A percentile compares a stretch with the other conserved stretches of the same genome.
phyloP scores from a whole-genome alignment of 2,329 filamentous ascomycete genomes.

The Aspergillus sp. region DNA sequence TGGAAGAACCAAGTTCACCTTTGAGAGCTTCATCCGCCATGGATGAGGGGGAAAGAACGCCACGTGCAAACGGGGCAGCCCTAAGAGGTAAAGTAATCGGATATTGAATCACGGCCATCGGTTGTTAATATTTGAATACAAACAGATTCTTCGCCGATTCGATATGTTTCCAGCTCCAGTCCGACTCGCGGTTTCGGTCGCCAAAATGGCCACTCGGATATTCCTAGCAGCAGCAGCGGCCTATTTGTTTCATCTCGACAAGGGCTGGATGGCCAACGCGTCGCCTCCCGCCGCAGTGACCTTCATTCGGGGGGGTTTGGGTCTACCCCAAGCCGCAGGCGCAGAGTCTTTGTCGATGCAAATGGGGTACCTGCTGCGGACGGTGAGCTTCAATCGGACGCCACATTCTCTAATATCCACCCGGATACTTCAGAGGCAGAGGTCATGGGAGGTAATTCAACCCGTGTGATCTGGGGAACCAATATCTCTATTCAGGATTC shows the following conservation, averaged over 20 bases:
- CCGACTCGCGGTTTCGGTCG: constrained; percentile 62
- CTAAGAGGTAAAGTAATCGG: constrained; percentile 39
- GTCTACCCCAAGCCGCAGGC: constrained; percentile 51
- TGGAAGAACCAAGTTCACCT: constrained; percentile 50
- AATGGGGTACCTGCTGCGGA: constrained; percentile 59
- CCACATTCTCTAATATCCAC: constrained; percentile 67
- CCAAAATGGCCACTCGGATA: constrained; percentile 64
- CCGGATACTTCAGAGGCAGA: constrained; percentile 92
- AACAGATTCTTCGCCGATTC: constrained; percentile 86
- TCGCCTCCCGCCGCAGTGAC: constrained; percentile 72
- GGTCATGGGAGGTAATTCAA: constrained; percentile 75
- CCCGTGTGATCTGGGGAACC: constrained; percentile 91
- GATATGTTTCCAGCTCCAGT: constrained; percentile 87
- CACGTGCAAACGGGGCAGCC: constrained; percentile 36
- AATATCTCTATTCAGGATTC: constrained; percentile 93
- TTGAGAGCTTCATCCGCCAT: constrained; percentile 40
- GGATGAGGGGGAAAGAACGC: constrained; percentile 45
- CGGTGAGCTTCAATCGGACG: constrained; percentile 54
- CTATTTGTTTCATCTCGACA: constrained; percentile 72
- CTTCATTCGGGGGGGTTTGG: constrained; percentile 77
- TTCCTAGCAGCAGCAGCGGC: constrained; percentile 79
- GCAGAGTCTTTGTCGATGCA: constrained; percentile 64
- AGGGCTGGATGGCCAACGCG: constrained; percentile 49
- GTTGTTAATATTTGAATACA: constrained; percentile 1
- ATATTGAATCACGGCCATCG: neutral